phyloP scores from a whole-genome alignment of 306 rosid species.

The Quillaja saponaria region DNA sequence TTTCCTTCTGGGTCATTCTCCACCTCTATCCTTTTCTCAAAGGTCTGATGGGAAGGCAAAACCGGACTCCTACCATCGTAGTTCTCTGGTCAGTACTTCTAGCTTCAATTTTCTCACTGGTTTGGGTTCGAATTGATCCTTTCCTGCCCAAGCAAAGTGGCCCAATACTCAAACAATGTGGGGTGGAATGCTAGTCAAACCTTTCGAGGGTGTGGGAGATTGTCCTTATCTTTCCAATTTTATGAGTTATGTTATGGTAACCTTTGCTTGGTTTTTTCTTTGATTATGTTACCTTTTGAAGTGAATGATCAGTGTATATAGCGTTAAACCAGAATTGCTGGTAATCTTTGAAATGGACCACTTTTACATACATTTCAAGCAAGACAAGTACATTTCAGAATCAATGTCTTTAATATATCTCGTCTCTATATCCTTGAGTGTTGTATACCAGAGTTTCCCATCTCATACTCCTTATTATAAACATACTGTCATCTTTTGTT shows the following conservation, averaged over 20 bases:
- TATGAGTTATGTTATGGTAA: no score
- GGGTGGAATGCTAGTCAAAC: conserved; percentile 66
- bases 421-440: not conserved
- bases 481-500: not conserved
- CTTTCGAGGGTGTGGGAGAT: no score
- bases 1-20: conserved; percentile 88
- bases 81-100: conserved; percentile 82
- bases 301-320: not conserved
- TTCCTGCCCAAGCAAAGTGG: conserved; percentile 87
- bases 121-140: conserved; percentile 90
- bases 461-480: not conserved
- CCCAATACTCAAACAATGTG: conserved; percentile 87
- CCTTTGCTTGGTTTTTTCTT: not conserved
- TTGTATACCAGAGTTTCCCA: not conserved
- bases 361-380: not conserved
- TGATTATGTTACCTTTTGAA: not conserved
- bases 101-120: conserved; percentile 78
- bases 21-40: conserved; percentile 96
- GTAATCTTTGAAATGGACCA: not conserved
- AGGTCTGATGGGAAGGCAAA: conserved; percentile 90
- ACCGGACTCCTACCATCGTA: conserved; percentile 87
- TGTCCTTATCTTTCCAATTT: no score
- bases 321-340: not conserved
- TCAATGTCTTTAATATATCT: not conserved
- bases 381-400: not conserved